A percentile compares a stretch with the other conserved stretches of the same genome.
phyloP scores from a whole-genome alignment of 1,284 basidiomycete genomes.

The Grifola frondosa region DNA sequence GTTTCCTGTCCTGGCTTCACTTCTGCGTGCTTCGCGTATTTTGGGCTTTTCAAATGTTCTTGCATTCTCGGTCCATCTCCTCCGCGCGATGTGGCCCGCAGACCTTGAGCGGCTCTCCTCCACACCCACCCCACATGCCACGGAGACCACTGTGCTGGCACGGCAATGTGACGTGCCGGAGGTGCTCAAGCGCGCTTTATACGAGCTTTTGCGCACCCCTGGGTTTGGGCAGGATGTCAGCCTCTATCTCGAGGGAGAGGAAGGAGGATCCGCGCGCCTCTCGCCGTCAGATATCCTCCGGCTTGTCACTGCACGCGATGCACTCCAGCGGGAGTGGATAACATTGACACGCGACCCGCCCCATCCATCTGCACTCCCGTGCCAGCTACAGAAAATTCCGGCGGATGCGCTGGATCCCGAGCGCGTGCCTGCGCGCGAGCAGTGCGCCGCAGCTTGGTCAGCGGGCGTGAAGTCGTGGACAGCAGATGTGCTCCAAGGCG shows the following conservation, averaged over 20 bases:
- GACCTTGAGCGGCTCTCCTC: conserved; percentile 21
- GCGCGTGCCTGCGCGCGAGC: conserved; percentile 7
- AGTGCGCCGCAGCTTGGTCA: conserved; percentile 12
- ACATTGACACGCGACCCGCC: conserved; percentile 21
- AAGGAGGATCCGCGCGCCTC: conserved; percentile 8
- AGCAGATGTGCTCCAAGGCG: conserved; percentile 19
- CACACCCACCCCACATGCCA: conserved; percentile 23
- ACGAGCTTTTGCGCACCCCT: conserved; percentile 35
- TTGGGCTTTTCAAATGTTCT: conserved; percentile 26
- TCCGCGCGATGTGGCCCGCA: conserved; percentile 32
- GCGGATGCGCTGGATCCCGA: background rate
- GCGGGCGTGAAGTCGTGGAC: conserved; percentile 19
- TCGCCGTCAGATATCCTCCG: conserved; percentile 22
- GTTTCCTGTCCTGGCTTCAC: conserved; percentile 27
- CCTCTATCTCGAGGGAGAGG: conserved; percentile 7
- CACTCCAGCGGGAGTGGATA: conserved; percentile 25
- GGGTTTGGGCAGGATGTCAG: conserved; percentile 26
- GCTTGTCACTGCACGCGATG: conserved; percentile 23
- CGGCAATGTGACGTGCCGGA: conserved; percentile 27
- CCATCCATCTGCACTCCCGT: conserved; percentile 17
- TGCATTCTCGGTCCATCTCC: conserved; percentile 26
- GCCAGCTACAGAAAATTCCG: conserved; percentile 15
- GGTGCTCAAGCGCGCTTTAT: conserved; percentile 38
- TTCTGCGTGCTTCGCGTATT: conserved; percentile 31
- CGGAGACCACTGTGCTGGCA: conserved; percentile 32